These are phyloP conservation scores for Odontarrhena argentea DNA, from an alignment of 345 rosid genomes.

Conservation along the genomic window DNA sequence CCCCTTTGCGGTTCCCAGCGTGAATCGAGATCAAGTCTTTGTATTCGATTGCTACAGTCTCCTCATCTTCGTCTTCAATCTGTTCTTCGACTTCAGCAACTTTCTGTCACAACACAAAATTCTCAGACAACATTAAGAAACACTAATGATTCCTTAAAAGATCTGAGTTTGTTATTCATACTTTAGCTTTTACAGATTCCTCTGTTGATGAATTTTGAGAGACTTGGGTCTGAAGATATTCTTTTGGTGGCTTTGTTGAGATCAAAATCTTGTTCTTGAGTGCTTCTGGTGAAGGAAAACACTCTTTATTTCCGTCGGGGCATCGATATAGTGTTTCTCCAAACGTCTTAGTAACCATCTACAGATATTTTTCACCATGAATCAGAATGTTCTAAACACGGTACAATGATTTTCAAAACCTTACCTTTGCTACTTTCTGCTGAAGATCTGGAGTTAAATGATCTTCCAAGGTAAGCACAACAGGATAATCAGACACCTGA, in stretches of 20 bases:
- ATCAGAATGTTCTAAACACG: constrained; percentile 1
- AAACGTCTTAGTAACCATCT: constrained; percentile 64
- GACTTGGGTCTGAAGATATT: constrained; percentile 50
- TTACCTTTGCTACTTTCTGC: constrained; percentile 64
- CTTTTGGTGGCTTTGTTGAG: constrained; percentile 88
- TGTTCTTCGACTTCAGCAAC: constrained; percentile 41
- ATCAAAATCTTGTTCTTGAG: constrained; percentile 65
- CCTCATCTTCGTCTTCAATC: constrained; percentile 48
- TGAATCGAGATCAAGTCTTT: constrained; percentile 69
- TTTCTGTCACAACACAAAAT: constrained; percentile 40
- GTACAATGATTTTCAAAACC: background rate
- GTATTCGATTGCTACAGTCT: constrained; percentile 47
- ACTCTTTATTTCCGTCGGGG: constrained; percentile 34
- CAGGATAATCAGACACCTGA: constrained; percentile 65
- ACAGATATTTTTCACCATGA: constrained; percentile 12
- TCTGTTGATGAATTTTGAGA: constrained; percentile 29
- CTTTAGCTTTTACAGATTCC: constrained; percentile 34
- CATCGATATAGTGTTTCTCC: constrained; percentile 51
- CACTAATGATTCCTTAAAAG: background rate
- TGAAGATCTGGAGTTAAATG: constrained; percentile 70
- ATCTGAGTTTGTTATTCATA: constrained; percentile 16
- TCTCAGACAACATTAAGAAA: constrained; percentile 2
- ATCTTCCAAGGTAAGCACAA: constrained; percentile 86
- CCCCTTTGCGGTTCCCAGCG: constrained; percentile 71
- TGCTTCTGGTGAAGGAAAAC: constrained; percentile 73